These are phyloP conservation scores for Chalciporus piperatus DNA, from an alignment of 768 basidiomycete genomes.

Conservation along the genomic window DNA sequence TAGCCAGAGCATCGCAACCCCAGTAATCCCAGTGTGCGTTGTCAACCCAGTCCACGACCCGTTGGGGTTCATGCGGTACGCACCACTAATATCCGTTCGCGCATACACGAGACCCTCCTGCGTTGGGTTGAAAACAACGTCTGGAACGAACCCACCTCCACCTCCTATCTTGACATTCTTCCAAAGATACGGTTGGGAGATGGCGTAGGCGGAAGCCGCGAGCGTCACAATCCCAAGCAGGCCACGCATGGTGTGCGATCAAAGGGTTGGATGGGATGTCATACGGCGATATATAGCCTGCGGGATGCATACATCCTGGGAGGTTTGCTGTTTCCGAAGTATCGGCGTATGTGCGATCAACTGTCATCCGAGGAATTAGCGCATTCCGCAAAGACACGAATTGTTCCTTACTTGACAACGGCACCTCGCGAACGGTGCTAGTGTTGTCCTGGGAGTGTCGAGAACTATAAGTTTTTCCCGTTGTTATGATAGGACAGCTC, in stretches of 20 bases:
- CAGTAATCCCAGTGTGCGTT: conserved; percentile 55
- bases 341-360: too few species aligned
- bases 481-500: too few species aligned
- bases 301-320: conserved; percentile 18
- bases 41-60: conserved; percentile 57
- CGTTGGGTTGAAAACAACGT: conserved; percentile 59
- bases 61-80: conserved; percentile 59
- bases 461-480: too few species aligned
- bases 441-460: too few species aligned
- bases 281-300: conserved; percentile 10
- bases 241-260: neutral
- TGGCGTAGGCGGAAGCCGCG: neutral
- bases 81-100: conserved; percentile 68
- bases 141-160: conserved; percentile 45
- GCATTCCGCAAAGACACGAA: too few species aligned
- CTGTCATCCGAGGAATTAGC: too few species aligned
- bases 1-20: conserved; percentile 61
- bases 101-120: conserved; percentile 61
- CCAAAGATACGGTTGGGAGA: conserved; percentile 50
- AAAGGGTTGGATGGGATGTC: neutral
- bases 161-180: conserved; percentile 55
- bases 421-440: too few species aligned
- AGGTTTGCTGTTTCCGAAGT: conserved; percentile 16
- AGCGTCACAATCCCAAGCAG: neutral
- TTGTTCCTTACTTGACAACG: too few species aligned